Conservation (phyloP, 345 rosid species). For the Heritiera fomes region DNA sequence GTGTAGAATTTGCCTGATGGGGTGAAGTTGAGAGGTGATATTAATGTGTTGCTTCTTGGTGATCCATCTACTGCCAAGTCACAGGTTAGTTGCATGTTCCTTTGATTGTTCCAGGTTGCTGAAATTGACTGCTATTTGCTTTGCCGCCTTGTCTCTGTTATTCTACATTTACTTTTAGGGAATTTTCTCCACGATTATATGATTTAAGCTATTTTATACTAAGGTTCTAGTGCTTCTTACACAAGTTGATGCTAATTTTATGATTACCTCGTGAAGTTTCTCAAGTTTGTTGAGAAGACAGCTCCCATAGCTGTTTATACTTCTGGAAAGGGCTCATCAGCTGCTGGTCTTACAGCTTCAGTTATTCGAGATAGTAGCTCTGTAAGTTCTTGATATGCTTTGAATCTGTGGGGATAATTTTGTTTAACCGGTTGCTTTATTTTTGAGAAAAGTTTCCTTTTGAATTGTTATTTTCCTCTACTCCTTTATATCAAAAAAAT, state of each 20-base stretch:
- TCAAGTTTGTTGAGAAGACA: constrained; percentile 95
- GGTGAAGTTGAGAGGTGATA: constrained; percentile 92
- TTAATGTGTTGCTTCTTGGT: constrained; percentile 89
- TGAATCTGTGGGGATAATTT: background rate
- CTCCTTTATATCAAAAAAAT: background rate
- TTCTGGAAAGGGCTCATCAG: constrained; percentile 97
- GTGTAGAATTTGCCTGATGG: constrained; percentile 85
- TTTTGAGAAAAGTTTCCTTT: background rate
- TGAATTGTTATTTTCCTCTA: background rate
- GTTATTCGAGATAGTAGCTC: constrained; percentile 85
- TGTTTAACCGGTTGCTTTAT: background rate
- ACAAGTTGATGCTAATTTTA: constrained; percentile 26
- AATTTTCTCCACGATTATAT: background rate
- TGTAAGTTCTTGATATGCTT: constrained; percentile 47
- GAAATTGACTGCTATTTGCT: constrained; percentile 8
- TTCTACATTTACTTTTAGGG: background rate
- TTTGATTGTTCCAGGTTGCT: constrained; percentile 14
- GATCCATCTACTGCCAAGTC: constrained; percentile 99
- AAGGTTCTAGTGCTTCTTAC: constrained; percentile 9
- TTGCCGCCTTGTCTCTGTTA: background rate
- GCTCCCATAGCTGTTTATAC: constrained; percentile 97
- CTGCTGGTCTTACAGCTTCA: constrained; percentile 98
- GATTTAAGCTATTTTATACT: background rate
- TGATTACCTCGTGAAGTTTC: constrained; percentile 53
- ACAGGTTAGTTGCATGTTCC: constrained; percentile 50